phyloP scores from a whole-genome alignment of 2,329 filamentous ascomycete species.

The Rutstroemia sp. region DNA sequence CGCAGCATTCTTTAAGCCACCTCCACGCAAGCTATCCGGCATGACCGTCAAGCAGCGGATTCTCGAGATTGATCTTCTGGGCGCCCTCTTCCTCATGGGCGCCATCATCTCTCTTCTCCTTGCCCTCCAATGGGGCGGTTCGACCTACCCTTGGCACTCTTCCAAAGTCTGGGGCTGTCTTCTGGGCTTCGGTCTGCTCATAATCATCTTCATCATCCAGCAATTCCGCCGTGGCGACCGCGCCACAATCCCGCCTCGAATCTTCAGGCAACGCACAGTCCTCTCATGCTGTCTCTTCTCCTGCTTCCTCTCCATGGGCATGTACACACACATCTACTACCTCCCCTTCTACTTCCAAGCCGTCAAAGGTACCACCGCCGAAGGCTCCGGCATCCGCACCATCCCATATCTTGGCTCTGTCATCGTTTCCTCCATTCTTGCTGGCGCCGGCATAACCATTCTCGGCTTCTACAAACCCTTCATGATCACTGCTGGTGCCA shows the following conservation, averaged over 20 bases:
- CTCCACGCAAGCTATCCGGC: constrained; percentile 26
- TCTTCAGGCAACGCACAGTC: constrained; percentile 36
- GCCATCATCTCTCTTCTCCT: constrained; percentile 38
- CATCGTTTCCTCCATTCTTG: constrained; percentile 35
- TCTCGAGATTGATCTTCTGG: constrained; percentile 41
- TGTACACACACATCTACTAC: constrained; percentile 34
- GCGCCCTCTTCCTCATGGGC: constrained; percentile 40
- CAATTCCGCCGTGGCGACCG: constrained; percentile 39
- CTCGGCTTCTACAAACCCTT: constrained; percentile 38
- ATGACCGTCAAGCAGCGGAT: constrained; percentile 32
- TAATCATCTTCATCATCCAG: constrained; percentile 32
- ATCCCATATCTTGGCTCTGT: constrained; percentile 39
- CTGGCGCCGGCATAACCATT: constrained; percentile 34
- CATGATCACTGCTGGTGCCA: constrained; percentile 37
- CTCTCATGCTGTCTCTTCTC: constrained; percentile 29
- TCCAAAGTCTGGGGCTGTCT: constrained; percentile 38
- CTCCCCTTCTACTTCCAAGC: constrained; percentile 46
- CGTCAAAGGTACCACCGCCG: constrained; percentile 34
- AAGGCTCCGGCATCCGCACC: constrained; percentile 34
- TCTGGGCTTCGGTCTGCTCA: constrained; percentile 32
- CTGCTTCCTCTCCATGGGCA: constrained; percentile 30
- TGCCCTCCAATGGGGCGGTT: constrained; percentile 42
- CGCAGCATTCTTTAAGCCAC: constrained; percentile 38
- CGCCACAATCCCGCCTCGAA: constrained; percentile 43
- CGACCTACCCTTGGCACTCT: constrained; percentile 37